Percentiles rank a stretch among this genome's conserved stretches.
Evolutionary conservation across 1,284 basidiomycete genomes (phyloP).

Genomic region (Sporisorium sorghi): DNA sequence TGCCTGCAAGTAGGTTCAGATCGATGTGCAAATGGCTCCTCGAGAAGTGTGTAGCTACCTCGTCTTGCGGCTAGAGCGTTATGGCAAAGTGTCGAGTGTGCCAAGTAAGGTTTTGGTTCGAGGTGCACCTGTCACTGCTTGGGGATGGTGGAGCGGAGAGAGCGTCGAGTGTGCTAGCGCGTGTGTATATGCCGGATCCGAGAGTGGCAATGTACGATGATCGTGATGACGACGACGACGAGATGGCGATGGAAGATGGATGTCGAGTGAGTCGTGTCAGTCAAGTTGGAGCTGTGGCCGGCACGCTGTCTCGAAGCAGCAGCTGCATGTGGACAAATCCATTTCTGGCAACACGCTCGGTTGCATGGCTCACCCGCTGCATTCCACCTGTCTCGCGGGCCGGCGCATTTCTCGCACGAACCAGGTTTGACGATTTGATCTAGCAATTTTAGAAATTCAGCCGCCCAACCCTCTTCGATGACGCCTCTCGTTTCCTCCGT

Average conservation of each 20-base stretch:
- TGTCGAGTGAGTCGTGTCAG: neutral
- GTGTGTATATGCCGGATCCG: neutral
- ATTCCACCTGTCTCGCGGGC: constrained; percentile 14
- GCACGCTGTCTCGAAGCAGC: neutral
- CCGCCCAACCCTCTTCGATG: neutral
- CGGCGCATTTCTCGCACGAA: constrained; percentile 9
- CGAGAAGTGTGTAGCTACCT: neutral
- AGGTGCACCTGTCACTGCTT: neutral
- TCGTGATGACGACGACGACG: too few relatives aligned
- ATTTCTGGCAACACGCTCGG: neutral
- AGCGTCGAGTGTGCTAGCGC: neutral
- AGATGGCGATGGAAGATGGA: neutral
- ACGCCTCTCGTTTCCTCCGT: neutral
- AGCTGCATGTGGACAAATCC: constrained; percentile 9
- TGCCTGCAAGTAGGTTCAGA: neutral
- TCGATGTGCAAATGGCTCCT: neutral
- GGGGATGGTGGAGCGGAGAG: neutral
- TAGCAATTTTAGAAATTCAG: neutral
- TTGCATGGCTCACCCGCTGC: constrained; percentile 4
- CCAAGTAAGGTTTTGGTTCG: neutral
- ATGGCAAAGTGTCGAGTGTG: neutral
- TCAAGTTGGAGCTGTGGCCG: too few relatives aligned
- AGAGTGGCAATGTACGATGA: neutral
- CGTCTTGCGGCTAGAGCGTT: neutral
- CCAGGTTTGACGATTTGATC: neutral